Percentiles rank a stretch among this genome's conserved stretches.
Conservation (phyloP, 331 rosid species). For the Quercus tomentella region DNA sequence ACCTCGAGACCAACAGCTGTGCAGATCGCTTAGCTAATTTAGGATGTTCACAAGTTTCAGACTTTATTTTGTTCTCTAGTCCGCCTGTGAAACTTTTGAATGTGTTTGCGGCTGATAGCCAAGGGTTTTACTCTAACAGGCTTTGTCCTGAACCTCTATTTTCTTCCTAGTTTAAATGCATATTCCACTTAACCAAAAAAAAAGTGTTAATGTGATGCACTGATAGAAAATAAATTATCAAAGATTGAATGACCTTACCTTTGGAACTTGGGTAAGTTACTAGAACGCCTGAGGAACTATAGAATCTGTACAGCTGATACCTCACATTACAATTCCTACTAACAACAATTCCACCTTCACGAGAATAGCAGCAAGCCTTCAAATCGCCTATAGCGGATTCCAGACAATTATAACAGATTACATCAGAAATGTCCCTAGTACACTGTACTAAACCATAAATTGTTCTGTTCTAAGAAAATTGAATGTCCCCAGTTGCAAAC, state of each 20-base stretch:
- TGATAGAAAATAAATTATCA: neutral
- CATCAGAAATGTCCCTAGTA: conserved; percentile 37
- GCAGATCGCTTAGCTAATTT: no score
- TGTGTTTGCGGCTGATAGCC: no score
- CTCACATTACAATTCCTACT: conserved; percentile 45
- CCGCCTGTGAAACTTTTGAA: no score
- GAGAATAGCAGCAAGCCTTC: conserved; percentile 32
- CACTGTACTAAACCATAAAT: conserved; percentile 59
- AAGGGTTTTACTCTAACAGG: no score
- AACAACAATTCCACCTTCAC: conserved; percentile 37
- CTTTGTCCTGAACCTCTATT: no score
- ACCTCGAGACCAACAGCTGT: no score
- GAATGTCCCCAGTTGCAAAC: conserved; percentile 45
- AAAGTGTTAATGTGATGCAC: neutral
- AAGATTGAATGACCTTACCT: neutral
- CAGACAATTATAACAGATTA: conserved; percentile 31
- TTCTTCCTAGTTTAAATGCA: no score
- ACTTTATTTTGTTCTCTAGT: no score
- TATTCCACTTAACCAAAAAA: no score
- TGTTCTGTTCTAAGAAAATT: conserved; percentile 6
- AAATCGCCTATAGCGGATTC: conserved; percentile 37
- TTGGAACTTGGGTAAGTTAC: neutral
- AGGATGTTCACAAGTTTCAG: no score
- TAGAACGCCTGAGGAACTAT: neutral
- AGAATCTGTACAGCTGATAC: conserved; percentile 13